Conservation (phyloP, 1,139 yeast genomes). For the Yamadazyma blattariae region DNA sequence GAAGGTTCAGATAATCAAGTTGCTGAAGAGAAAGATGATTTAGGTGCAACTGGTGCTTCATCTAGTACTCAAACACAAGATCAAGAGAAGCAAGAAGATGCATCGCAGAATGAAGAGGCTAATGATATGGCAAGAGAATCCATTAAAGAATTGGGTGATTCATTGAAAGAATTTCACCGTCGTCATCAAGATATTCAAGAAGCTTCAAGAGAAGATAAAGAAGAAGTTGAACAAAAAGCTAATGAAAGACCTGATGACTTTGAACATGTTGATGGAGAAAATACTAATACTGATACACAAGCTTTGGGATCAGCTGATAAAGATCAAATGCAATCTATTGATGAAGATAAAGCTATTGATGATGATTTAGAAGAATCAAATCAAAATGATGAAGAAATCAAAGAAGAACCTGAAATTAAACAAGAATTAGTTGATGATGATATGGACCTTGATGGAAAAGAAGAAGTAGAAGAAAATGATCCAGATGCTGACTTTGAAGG, state of each 20-base stretch:
- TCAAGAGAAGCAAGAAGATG: conserved; percentile 26
- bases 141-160: conserved; percentile 84
- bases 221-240: conserved; percentile 47
- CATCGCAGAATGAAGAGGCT: conserved; percentile 51
- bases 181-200: conserved; percentile 84
- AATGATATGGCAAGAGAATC: conserved; percentile 77
- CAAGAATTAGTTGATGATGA: conserved; percentile 23
- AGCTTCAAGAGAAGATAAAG: conserved; percentile 40
- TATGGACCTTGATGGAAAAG: conserved; percentile 19
- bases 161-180: conserved; percentile 86
- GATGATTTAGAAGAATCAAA: conserved; percentile 40
- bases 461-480: conserved; percentile 23
- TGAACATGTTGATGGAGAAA: conserved; percentile 86
- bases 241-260: conserved; percentile 82
- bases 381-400: conserved; percentile 8
- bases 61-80: conserved; percentile 31
- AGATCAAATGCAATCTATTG: conserved; percentile 73
- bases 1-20: conserved; percentile 76
- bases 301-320: conserved; percentile 88
- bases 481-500: conserved; percentile 50
- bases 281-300: conserved; percentile 74
- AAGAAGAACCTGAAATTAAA: conserved; percentile 18
- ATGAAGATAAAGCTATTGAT: conserved; percentile 86
- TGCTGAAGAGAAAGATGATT: conserved; percentile 62
- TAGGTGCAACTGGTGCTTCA: conserved; percentile 71